Evolutionary conservation across 2,329 filamentous ascomycete genomes (phyloP), one percentile per base, ranked within the genome.

Genomic region (Penicillium thymicola): DNA sequence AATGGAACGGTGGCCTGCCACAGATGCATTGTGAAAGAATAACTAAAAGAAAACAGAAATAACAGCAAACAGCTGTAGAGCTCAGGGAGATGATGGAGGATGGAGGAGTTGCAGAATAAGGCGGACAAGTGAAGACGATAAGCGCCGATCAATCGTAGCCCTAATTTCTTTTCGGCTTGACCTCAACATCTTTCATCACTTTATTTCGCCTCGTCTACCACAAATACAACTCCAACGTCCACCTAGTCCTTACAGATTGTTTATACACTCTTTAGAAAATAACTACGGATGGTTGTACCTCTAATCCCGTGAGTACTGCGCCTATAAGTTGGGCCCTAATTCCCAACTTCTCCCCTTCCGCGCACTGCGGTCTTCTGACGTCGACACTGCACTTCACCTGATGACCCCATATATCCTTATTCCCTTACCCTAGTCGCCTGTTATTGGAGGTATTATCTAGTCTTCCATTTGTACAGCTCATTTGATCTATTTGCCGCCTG

Each of bases 121-220:
- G 61, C 62, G 63, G 65, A 64, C 53, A 48, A 53, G 27, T 57
- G 55, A 58, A 57, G 58, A 62, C 59, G 64, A 66, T 65, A 66
- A 66, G 64, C 63, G 59, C 63, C 61, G 61, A 64, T 66, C 59
- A 54, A 61, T 50, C 57, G 43, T 65, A 74, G 71, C 72, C 72
- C 72, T 74, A 75, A 74, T 72, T 73, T 66, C 68, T 66, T 66
- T 65, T 64, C 64, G 59, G 59, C 60, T 59, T 50, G 60, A 60
- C 53, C 49, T 59, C 58, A 60, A 43, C 54, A 58, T 53, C 57
- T 48, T 44, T 41, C 56, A 42, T 60, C 41, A 38, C 40, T 41
- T 44, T 38, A 16, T 37, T 52, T 44, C 47, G 25, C 18, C 28
- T 47, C 25, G 10, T 55, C 44, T 16, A n/a, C 38, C 45, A 42